These are phyloP conservation scores for Fusarium tuaranense DNA, from an alignment of 2,329 filamentous ascomycete species.

Conservation along the genomic window DNA sequence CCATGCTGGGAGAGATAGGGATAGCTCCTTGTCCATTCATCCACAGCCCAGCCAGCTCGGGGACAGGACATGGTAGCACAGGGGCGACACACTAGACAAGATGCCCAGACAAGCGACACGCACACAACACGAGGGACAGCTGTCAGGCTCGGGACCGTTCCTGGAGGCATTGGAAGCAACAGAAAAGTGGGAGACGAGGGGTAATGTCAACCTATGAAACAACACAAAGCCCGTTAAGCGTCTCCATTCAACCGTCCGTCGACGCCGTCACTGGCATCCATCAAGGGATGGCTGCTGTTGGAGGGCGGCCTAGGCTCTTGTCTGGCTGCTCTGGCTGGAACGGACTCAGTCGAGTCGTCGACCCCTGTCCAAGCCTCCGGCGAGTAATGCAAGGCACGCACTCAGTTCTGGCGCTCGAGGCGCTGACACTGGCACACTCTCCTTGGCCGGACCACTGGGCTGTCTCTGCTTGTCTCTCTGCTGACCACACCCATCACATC, in stretches of 20 bases:
- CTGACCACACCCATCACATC: slow-evolving; percentile 15
- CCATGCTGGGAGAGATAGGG: slow-evolving; percentile 21
- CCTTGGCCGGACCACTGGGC: slow-evolving; percentile 5
- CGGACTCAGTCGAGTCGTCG: not conserved
- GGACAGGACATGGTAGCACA: slow-evolving; percentile 5
- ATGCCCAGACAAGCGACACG: slow-evolving; percentile 12
- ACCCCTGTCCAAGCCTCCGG: slow-evolving; percentile 23
- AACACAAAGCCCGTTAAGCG: slow-evolving; percentile 14
- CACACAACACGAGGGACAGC: slow-evolving; percentile 18
- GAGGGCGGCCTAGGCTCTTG: slow-evolving; percentile 24
- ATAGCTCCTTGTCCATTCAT: slow-evolving; percentile 6
- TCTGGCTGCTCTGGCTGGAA: slow-evolving; percentile 28
- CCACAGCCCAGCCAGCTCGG: slow-evolving; percentile 3
- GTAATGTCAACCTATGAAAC: slow-evolving; percentile 37
- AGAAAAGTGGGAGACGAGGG: slow-evolving; percentile 25
- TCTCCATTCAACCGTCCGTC: slow-evolving; percentile 25
- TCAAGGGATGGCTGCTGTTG: slow-evolving; percentile 11
- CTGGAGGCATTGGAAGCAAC: slow-evolving; percentile 18
- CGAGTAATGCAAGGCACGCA: slow-evolving; percentile 38
- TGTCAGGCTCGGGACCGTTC: slow-evolving; percentile 28
- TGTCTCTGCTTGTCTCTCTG: not conserved
- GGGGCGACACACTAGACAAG: slow-evolving; percentile 7
- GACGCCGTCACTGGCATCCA: slow-evolving; percentile 17
- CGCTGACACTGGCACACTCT: slow-evolving; percentile 2
- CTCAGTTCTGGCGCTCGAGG: not conserved